Evolutionary conservation across 1,139 yeast species (phyloP), one percentile per base, ranked within the genome.

Genomic region (Hemisphaericaspora xylofermentans): DNA sequence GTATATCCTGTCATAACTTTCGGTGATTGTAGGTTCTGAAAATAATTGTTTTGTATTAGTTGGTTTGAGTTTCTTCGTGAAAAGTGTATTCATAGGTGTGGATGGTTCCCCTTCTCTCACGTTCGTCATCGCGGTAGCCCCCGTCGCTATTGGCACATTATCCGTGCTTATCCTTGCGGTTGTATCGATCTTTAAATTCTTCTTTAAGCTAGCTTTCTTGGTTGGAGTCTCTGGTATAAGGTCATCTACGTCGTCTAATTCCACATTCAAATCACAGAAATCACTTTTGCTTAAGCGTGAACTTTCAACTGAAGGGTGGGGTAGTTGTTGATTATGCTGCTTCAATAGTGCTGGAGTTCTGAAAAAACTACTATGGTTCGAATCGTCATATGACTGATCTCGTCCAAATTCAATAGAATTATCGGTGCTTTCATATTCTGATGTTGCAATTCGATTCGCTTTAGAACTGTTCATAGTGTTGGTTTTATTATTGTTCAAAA

Each of bases 211-310:
- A 24, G 13, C 21, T 33, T 24, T 25, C 25, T 13, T 31, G 1
- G 77, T 72, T 1, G 78, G 78, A 0, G 78, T 72, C 48, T 70
- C 75, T 1, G 74, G 71, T 4, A 65, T 54, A 13, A 53, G 46
- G 13, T 18, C 27, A 36, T 54, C 58, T 19, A 46, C 39, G 16
- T 50, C 57, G 13, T 55, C 53, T 56, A 47, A 19, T 29, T 47
- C 50, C 12, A 64, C 47, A 36, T 62, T 66, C 33, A 62, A 47
- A 30, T 61, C 66, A 15, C 45, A 46, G 31, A 30, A 46, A 17
- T 21, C 16, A 15, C n/a, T 14, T 14, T 2, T 33, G 27, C n/a
- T 27, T 14, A 7, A 28, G 29, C 6, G 10, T 27, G 15, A 36
- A 9, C n/a, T 15, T 8, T 24, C 31, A 21, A 25, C 4, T 12